Evolutionary conservation across 2,329 filamentous ascomycete genomes (phyloP).

Genomic region (Colletotrichum theobromicola): DNA sequence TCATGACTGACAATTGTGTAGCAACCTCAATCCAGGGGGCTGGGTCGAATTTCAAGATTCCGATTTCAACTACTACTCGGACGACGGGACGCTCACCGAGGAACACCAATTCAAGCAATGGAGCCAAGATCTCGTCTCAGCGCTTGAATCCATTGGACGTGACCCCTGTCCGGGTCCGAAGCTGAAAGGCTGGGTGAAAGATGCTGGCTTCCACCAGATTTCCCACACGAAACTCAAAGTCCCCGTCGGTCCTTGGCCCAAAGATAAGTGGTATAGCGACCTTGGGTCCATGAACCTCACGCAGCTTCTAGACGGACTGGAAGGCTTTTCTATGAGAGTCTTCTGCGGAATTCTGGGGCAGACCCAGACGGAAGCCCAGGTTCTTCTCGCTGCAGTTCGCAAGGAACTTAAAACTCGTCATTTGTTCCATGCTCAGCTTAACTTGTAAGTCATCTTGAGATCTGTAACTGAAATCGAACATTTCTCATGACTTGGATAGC

Average conservation of each 20-base stretch:
- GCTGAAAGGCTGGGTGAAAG: slow-evolving; percentile 30
- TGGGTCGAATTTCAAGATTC: slow-evolving; percentile 27
- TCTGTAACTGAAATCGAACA: rapidly evolving
- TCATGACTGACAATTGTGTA: background rate
- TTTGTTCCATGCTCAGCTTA: slow-evolving; percentile 27
- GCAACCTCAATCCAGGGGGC: background rate
- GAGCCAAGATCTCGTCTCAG: slow-evolving; percentile 27
- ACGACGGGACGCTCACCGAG: slow-evolving; percentile 25
- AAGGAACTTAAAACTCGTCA: slow-evolving; percentile 30
- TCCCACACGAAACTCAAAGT: slow-evolving; percentile 35
- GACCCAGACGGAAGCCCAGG: slow-evolving; percentile 28
- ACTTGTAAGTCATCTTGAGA: slow-evolving; percentile 20
- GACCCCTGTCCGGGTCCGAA: slow-evolving; percentile 24
- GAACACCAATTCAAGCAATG: slow-evolving; percentile 3
- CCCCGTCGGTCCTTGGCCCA: slow-evolving; percentile 37
- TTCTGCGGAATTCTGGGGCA: slow-evolving; percentile 33
- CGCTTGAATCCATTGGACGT: slow-evolving; percentile 21
- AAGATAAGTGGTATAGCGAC: slow-evolving; percentile 25
- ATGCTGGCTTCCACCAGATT: slow-evolving; percentile 40
- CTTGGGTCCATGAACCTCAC: slow-evolving; percentile 19
- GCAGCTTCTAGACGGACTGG: slow-evolving; percentile 22
- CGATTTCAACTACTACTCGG: slow-evolving; percentile 21
- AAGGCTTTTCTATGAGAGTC: slow-evolving; percentile 23
- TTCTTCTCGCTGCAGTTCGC: slow-evolving; percentile 29
- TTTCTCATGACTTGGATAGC: background rate